Base-by-base conservation (phyloP, 1,284 basidiomycete genomes). In the Tilletiopsis washingtonensis region DNA sequence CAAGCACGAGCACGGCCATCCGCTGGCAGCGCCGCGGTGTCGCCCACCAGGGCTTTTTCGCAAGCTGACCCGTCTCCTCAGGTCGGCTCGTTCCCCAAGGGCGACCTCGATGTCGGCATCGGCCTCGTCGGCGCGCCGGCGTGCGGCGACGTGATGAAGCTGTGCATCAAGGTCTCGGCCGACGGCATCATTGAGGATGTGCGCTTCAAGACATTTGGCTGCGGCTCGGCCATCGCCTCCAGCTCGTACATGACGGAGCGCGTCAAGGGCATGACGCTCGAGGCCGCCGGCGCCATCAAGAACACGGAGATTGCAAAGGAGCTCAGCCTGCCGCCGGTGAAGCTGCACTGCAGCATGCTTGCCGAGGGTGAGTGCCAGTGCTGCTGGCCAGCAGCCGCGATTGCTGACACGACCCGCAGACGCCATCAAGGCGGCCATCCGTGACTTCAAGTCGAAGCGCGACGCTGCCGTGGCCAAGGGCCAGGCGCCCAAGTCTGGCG, bases 251-350 rank as follows among this genome's bases (percentile, higher is more conserved):
- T 73, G 69, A 99, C 93, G 17, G 93, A 98, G 78, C 85, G 91
- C 45, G 91, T 99, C 62, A 94, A 86, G 78, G 94, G 94, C 21
- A 80, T 98, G 63, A 85, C 85, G 15, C 77, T 99, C 49, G 91
- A 97, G 51, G 87, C 93, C 61, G 94, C 94, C 12, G 88, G 88
- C 51, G 84, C 85, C 71, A 96, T 99, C 71, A 94, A 91, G 77
- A 99, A 99, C 79, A 98, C 93, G 6, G 94, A 98, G 75, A 98
- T 98, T 71, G 94, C 94, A 7, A 91, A 96, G 77, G 91, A 97
- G 49, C 64, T 73, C 26, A 68, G 65, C 44, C 77, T 99, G 46
- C 94, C 94, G 7, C 94, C 94, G 39, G 94, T 99, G 71, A 99
- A 99, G 76, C 75, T 79, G 19, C 77, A 79, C 63, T 78, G 76